Base-by-base conservation (phyloP, 352 stramenopile genomes). In the Pythium rishiriense region DNA sequence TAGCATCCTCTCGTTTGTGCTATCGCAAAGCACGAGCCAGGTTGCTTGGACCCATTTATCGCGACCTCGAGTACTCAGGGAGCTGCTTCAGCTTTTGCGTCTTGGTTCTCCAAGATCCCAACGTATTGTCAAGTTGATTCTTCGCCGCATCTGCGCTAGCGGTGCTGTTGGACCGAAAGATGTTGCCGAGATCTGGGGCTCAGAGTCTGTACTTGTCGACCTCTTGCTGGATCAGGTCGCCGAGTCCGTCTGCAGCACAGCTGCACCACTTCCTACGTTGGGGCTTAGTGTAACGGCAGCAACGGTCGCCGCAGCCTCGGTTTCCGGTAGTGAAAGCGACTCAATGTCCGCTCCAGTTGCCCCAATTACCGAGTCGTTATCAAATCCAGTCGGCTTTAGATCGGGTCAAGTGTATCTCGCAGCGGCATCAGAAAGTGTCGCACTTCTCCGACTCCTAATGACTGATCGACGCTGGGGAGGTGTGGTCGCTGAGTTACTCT, bases 141-240 rank as follows among this genome's bases (percentile, higher is more conserved):
- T 96, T 26, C 83, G 87, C 0, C 64, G 68, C 37, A 80, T 96
- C 19, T 93, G 85, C 53, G 81, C 75, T n/a, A 85, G 74, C 39
- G 83, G 83, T n/a, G 74, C 68, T 22, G 77, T 96, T 26, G 82
- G 78, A 21, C 87, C 87, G 12, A 69, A 64, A 28, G 73, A 90
- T 41, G 81, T 96, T 11, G 81, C 78, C 37, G 70, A 75, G 10
- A 76, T 96, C 9, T 84, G 93, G 50, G 87, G 87, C 1, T 93
- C 84, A 0, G 85, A 94, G 39, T 88, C 84, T 2, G 77, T 94
- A 12, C 64, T 96, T 14, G 76, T 94, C n/a, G 87, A 96, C 64
- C 58, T 94, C 10, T 47, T 96, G 51, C 73, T 96, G 1, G 84
- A 96, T 69, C 87, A 94, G 79, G 86, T 96, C 14, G 84, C 87